Conservation (phyloP, 2,329 filamentous ascomycete species). For the Fusarium denticulatum region DNA sequence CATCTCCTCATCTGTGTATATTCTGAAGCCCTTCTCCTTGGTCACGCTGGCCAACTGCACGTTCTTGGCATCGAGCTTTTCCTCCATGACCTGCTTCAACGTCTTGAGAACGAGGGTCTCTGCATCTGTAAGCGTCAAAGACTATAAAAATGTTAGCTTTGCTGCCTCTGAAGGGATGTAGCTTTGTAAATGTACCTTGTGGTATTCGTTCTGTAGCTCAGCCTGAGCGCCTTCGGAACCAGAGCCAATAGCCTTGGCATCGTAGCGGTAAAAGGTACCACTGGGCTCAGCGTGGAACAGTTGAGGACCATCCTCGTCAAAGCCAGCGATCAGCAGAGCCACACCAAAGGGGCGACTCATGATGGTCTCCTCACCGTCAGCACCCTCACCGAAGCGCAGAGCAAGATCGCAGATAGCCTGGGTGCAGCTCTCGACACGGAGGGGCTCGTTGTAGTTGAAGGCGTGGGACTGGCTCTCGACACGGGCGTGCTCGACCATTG, state of each 20-base stretch:
- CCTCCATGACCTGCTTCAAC: conserved; percentile 99
- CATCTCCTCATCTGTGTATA: conserved; percentile 99
- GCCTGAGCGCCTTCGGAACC: conserved; percentile 97
- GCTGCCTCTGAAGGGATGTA: not conserved
- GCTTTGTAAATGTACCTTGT: conserved; percentile 69
- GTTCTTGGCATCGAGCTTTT: conserved; percentile 99
- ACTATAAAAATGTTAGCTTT: conserved; percentile 57
- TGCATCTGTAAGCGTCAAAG: conserved; percentile 89
- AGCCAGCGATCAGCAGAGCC: conserved; percentile 93
- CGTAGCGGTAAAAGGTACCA: conserved; percentile 98
- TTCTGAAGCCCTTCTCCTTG: conserved; percentile 96
- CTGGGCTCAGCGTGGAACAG: conserved; percentile 98
- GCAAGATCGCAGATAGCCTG: conserved; percentile 98
- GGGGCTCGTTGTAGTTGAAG: conserved; percentile 97
- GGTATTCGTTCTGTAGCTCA: conserved; percentile 98
- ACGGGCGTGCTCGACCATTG: conserved; percentile 97
- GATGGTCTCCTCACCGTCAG: conserved; percentile 97
- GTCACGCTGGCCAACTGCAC: conserved; percentile 98
- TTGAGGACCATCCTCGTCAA: conserved; percentile 95
- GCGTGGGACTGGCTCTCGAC: conserved; percentile 97
- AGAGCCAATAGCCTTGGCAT: conserved; percentile 98
- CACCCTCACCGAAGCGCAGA: conserved; percentile 94
- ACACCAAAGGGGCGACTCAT: conserved; percentile 99
- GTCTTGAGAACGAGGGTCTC: conserved; percentile 97
- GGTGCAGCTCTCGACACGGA: conserved; percentile 96